Evolutionary conservation across 495 filamentous ascomycete genomes (phyloP).

Genomic region (Penicillium argentinense): DNA sequence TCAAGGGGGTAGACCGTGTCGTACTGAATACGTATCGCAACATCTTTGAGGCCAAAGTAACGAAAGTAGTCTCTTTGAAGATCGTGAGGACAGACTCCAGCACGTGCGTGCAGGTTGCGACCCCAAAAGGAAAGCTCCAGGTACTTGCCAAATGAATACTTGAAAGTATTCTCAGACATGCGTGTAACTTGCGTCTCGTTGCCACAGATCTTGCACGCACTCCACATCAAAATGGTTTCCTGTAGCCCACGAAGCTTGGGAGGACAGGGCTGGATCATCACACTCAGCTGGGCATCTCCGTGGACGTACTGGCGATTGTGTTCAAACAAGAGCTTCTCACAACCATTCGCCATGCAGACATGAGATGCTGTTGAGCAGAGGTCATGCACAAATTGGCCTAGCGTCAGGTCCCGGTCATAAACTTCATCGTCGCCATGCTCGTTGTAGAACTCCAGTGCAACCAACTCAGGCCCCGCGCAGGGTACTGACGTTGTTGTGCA

Average conservation of each 20-base stretch:
- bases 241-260: constrained; percentile 68
- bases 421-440: constrained; percentile 66
- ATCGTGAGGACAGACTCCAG: constrained; percentile 87
- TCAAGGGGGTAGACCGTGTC: constrained; percentile 92
- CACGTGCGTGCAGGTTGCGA: constrained; percentile 72
- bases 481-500: constrained; percentile 89
- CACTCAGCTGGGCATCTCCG: constrained; percentile 87
- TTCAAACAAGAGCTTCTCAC: constrained; percentile 84
- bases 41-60: constrained; percentile 86
- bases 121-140: constrained; percentile 97
- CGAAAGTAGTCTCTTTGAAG: constrained; percentile 87
- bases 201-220: constrained; percentile 85
- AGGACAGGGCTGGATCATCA: constrained; percentile 77
- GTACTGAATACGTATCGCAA: constrained; percentile 86
- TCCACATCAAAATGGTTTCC: constrained; percentile 95
- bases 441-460: constrained; percentile 88
- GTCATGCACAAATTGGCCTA: constrained; percentile 96
- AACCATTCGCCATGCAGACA: constrained; percentile 78
- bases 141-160: constrained; percentile 98
- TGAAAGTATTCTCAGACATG: constrained; percentile 97
- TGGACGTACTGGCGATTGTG: constrained; percentile 98
- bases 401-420: constrained; percentile 83
- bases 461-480: constrained; percentile 82
- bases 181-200: constrained; percentile 85
- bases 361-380: constrained; percentile 73